These are phyloP conservation scores for Chrysophaeum taylorii DNA, from an alignment of 352 stramenopile species.

Conservation along the genomic window DNA sequence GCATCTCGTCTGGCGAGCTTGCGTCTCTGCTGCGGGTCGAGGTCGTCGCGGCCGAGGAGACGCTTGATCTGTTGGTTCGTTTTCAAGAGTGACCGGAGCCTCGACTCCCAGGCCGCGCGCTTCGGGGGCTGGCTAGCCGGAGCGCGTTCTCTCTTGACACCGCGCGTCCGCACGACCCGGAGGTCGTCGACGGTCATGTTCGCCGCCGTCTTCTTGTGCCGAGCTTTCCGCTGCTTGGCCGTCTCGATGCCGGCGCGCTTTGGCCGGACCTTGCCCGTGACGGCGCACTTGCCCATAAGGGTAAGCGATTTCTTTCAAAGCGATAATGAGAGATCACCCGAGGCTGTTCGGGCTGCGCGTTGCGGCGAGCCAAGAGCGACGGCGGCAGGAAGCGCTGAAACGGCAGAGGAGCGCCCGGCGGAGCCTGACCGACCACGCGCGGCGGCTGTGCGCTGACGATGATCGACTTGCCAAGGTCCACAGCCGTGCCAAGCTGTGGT, in stretches of 20 bases:
- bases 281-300: no score
- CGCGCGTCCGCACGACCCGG: not conserved
- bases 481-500: constrained; percentile 40
- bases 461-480: constrained; percentile 24
- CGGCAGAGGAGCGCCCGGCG: constrained; percentile 59
- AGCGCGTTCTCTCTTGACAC: no score
- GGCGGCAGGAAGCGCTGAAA: constrained; percentile 48
- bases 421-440: constrained; percentile 62
- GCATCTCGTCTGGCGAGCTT: not conserved
- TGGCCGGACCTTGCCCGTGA: not conserved
- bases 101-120: not conserved
- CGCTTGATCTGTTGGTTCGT: not conserved
- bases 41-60: not conserved
- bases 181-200: not conserved
- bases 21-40: not conserved
- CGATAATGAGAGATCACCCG: no score
- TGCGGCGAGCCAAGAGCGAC: constrained; percentile 19
- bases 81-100: not conserved
- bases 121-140: not conserved
- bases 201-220: not conserved
- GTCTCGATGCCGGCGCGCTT: not conserved
- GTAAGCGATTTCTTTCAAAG: no score
- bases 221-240: not conserved
- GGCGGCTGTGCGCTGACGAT: constrained; percentile 40
- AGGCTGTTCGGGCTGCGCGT: no score